Evolutionary conservation across 208 protist species (phyloP).

Genomic region (Kentomonas sorsogonicus): DNA sequence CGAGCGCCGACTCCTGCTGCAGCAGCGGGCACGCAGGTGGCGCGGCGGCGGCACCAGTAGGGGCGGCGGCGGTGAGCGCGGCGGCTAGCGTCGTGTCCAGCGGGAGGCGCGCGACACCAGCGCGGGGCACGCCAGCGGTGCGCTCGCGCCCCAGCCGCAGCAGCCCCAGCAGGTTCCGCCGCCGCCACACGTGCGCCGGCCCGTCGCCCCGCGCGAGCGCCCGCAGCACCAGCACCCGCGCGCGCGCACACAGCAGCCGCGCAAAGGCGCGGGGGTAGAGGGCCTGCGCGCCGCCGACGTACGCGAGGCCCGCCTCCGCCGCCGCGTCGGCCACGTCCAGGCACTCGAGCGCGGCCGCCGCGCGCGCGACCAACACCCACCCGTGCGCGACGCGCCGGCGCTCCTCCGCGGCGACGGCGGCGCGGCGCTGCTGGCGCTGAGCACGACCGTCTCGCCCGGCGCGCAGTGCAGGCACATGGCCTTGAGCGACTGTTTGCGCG

Average conservation of each 20-base stretch:
- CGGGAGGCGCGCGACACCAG: no score
- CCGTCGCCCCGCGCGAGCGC: constrained; percentile 5
- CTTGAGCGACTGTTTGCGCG: constrained; percentile 36
- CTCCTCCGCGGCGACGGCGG: constrained; percentile 21
- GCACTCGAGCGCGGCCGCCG: constrained; percentile 32
- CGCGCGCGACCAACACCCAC: constrained; percentile 58
- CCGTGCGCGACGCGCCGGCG: constrained; percentile 38
- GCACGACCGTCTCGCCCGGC: constrained; percentile 45
- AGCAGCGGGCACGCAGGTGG: constrained; percentile 7
- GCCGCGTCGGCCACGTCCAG: constrained; percentile 40
- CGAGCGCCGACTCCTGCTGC: neutral
- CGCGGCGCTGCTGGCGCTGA: constrained; percentile 20
- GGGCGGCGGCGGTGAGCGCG: no score
- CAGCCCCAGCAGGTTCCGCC: constrained; percentile 30
- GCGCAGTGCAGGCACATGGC: constrained; percentile 33
- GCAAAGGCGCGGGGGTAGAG: constrained; percentile 33
- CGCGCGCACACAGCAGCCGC: constrained; percentile 47
- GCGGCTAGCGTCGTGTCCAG: no score
- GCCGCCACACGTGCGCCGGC: constrained; percentile 12
- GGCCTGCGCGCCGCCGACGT: constrained; percentile 16
- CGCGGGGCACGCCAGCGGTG: neutral
- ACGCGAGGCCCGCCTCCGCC: constrained; percentile 37
- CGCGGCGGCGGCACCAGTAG: no score
- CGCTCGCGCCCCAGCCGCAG: constrained; percentile 6
- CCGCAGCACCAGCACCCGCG: constrained; percentile 18